Evolutionary conservation across 140 eudicot genomes (phyloP), one percentile per base, ranked within the genome.

Genomic region (Oenanthe javanica): DNA sequence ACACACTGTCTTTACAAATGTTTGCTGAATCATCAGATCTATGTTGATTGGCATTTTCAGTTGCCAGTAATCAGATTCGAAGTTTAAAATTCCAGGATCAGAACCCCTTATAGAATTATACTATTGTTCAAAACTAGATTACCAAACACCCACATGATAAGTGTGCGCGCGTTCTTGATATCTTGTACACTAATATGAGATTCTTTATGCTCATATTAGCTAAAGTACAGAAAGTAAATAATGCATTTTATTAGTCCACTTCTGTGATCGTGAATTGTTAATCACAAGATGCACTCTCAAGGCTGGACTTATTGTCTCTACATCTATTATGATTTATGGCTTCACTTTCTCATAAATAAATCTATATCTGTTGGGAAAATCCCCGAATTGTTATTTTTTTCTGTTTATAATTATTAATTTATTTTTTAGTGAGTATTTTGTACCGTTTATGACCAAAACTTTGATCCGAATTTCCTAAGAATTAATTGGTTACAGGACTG

Each of bases 401-500:
- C 25, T 71, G 51, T 69, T 69, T 11, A 71, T 71, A 6, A 71
- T 1, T 71, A 38, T 18, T 42, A 5, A 11, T 71, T 15, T 18
- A 40, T 40, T 5, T 16, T 71, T 71, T 69, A 36, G 13, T 3
- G 1, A 11, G 43, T 13, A 9, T 12, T 3, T 69, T 31, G 7
- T 38, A 31, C 31, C n/a, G n/a, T n/a, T n/a, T n/a, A n/a, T n/a
- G n/a, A 31, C 23, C 23, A 36, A 42, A 13, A 6, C 42, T 50
- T 79, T 50, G 8, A n/a, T 70, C 42, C 11, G 25, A 67, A 8
- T 13, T 49, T 76, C 15, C n/a, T 47, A 21, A 47, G n/a, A 45
- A 13, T 1, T 54, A 61, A 38, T 52, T 48, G 82, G 50, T 13
- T 46, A 55, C 95, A 93, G 98, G 97, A 92, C 67, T 94, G 98